Percentiles rank a stretch among this genome's conserved stretches.
Conservation (phyloP, 805 yeast genomes). For the Cyberlindnera petersonii region DNA sequence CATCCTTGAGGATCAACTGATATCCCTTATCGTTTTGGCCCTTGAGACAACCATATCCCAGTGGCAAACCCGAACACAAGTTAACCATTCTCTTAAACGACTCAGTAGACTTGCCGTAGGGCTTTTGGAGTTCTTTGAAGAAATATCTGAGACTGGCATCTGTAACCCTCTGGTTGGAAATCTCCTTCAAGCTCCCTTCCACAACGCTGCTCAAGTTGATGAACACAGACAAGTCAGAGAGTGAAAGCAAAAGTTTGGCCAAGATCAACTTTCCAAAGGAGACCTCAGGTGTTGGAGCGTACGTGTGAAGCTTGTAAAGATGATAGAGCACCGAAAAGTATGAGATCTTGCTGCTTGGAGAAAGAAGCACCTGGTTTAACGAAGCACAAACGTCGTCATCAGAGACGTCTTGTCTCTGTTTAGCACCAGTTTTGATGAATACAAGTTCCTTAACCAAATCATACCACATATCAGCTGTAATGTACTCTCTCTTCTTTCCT, state of each 20-base stretch:
- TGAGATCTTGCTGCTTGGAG: constrained; percentile 1
- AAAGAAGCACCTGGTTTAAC: constrained; percentile 19
- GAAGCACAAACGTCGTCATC: constrained; percentile 19
- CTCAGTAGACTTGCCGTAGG: constrained; percentile 18
- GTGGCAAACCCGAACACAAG: constrained; percentile 14
- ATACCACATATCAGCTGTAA: constrained; percentile 22
- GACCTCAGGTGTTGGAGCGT: constrained; percentile 23
- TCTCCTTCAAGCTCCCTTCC: constrained; percentile 16
- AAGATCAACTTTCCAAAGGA: constrained; percentile 24
- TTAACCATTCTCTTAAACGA: constrained; percentile 27
- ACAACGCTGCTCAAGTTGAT: constrained; percentile 17
- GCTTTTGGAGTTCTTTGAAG: constrained; percentile 23
- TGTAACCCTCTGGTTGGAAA: constrained; percentile 23
- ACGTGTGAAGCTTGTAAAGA: constrained; percentile 20
- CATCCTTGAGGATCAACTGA: constrained; percentile 24
- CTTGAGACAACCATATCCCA: constrained; percentile 21
- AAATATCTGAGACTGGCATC: constrained; percentile 24
- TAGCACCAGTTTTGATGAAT: constrained; percentile 22
- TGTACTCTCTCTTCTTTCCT: constrained; percentile 2
- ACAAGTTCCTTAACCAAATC: constrained; percentile 24
- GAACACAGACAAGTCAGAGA: constrained; percentile 18
- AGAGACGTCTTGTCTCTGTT: constrained; percentile 10
- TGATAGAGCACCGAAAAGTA: constrained; percentile 12
- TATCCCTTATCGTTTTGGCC: constrained; percentile 28
- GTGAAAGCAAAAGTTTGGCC: constrained; percentile 21